Base-by-base conservation (phyloP, 108 stramenopile genomes). In the Nitzschia putrida region DNA sequence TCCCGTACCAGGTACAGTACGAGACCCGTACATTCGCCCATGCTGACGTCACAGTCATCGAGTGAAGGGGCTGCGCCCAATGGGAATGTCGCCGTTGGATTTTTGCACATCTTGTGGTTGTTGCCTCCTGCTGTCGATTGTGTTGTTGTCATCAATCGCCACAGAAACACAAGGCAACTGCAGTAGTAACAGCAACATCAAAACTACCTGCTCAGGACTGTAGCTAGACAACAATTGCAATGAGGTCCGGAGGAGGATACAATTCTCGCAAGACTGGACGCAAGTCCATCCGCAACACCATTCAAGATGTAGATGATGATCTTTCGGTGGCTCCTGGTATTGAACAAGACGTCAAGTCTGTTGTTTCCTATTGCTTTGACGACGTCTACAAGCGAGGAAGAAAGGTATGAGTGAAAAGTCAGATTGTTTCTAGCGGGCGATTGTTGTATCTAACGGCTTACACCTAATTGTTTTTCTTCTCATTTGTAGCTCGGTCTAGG, bases 401-500 rank as follows among this genome's bases (percentile, higher is more conserved):
- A 13, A 77, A 71, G 66, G 68, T 69, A 47, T 3, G 29, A 0
- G 3, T 5, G 55, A 23, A 4, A 2, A 3, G 13, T 8, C 3
- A 3, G 12, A 6, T 1, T 26, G 13, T 21, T 4, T 2, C 3
- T 1, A 56, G 13, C 1, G 3, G 6, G 25, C 1, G 55, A 22
- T 26, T 6, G 6, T 49, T 49, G 47, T 49, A 49, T 49, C 47
- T 49, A 16, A 50, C 49, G n/a, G n/a, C n/a, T 5, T 20, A 2
- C 49, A 49, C 47, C 18, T 2, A 18, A 18, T 49, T 5, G 12
- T 26, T 21, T 6, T 26, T 8, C 6, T 26, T 24, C 25, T 26
- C 22, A 16, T 54, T 67, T 5, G 11, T n/a, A 84, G 78, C 76
- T 93, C 6, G 92, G 92, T 51, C 71, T 84, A 49, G 92, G 92